Conservation (phyloP, 208 protist genomes). For the Histomonas meleagridis region DNA sequence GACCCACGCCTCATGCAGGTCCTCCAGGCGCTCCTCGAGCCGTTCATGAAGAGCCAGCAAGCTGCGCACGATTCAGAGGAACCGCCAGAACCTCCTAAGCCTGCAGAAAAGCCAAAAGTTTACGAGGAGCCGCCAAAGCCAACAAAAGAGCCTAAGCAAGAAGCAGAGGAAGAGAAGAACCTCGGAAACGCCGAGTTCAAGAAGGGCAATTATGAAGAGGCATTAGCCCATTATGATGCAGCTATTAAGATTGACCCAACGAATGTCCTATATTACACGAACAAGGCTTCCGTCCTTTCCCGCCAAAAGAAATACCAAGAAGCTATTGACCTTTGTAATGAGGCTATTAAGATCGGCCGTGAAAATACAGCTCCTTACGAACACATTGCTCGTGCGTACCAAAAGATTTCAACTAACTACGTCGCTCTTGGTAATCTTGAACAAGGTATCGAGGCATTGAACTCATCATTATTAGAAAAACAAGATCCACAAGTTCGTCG, state of each 20-base stretch:
- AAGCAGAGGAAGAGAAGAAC: constrained; percentile 39
- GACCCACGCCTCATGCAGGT: not conserved
- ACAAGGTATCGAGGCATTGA: not conserved
- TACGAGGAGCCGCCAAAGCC: not conserved
- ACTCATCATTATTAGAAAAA: not conserved
- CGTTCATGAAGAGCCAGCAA: not conserved
- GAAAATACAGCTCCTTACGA: not conserved
- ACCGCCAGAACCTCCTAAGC: not conserved
- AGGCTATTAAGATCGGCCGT: not conserved
- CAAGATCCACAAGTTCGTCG: not conserved
- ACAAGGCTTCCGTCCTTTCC: constrained; percentile 2
- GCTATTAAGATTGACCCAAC: constrained; percentile 19
- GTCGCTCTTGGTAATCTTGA: not conserved
- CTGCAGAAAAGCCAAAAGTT: not conserved
- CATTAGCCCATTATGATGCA: not conserved
- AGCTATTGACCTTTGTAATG: not conserved
- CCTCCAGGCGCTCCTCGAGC: not conserved
- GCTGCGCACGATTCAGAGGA: not conserved
- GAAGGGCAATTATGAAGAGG: constrained; percentile 18
- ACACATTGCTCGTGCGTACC: not conserved
- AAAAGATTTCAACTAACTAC: not conserved
- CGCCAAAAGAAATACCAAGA: not conserved
- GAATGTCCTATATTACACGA: constrained; percentile 37
- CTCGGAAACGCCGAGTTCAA: constrained; percentile 38
- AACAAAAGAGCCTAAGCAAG: not conserved